Evolutionary conservation across 1,284 basidiomycete species (phyloP).

Genomic region (Microbotryum intermedium): DNA sequence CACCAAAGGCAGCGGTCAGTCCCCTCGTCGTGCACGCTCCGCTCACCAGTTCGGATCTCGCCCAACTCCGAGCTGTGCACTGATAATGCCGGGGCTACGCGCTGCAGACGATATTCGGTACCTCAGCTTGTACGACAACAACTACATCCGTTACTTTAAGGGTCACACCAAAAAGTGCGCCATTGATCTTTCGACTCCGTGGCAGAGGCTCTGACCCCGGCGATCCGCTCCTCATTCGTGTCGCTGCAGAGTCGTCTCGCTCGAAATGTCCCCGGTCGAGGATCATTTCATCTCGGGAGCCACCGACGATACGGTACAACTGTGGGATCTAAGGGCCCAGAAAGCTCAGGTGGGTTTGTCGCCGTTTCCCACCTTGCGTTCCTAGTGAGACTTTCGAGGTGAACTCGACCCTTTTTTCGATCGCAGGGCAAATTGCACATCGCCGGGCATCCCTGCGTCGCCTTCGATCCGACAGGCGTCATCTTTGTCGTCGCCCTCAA

Average conservation of each 20-base stretch:
- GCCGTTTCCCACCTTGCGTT: neutral
- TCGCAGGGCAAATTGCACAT: slow-evolving; percentile 46
- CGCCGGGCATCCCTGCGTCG: slow-evolving; percentile 64
- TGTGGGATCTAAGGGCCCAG: slow-evolving; percentile 86
- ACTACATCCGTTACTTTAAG: slow-evolving; percentile 88
- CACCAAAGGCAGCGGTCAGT: slow-evolving; percentile 73
- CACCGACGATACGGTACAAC: slow-evolving; percentile 83
- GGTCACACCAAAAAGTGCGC: slow-evolving; percentile 69
- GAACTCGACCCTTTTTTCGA: slow-evolving; percentile 42
- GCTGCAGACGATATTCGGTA: slow-evolving; percentile 70
- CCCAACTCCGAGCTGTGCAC: too few relatives aligned
- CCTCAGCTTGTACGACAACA: slow-evolving; percentile 90
- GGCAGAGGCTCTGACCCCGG: neutral
- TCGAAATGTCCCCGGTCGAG: slow-evolving; percentile 85
- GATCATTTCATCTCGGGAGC: slow-evolving; percentile 94
- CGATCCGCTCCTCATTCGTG: neutral
- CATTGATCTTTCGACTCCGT: neutral
- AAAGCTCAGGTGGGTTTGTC: slow-evolving; percentile 52
- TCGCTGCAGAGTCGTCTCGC: slow-evolving; percentile 59
- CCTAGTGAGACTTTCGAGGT: neutral
- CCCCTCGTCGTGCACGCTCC: too few relatives aligned
- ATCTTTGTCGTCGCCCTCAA: slow-evolving; percentile 92
- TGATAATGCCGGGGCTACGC: neutral
- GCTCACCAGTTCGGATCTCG: neutral
- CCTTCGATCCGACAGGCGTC: slow-evolving; percentile 79